A percentile compares a stretch with the other conserved stretches of the same genome.
These are phyloP conservation scores for Podaxis sp. DNA, from an alignment of 768 basidiomycete genomes.

Conservation along the genomic window DNA sequence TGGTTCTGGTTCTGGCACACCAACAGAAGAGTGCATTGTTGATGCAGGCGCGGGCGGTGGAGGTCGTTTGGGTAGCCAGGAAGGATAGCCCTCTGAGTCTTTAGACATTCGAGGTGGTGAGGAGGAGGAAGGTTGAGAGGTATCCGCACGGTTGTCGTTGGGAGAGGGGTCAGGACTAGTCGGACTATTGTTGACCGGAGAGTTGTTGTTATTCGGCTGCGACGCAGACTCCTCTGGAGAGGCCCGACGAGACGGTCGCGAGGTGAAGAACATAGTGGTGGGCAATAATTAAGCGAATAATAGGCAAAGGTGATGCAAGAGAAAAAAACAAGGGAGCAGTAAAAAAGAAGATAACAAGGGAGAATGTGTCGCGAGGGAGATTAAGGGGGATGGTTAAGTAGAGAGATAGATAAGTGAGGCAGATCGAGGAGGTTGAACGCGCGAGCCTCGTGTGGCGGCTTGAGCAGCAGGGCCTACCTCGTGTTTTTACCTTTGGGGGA, in stretches of 20 bases:
- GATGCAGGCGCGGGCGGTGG: conserved; percentile 74
- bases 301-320: not conserved
- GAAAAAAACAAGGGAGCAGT: not conserved
- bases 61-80: conserved; percentile 81
- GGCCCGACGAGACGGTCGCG: conserved; percentile 38
- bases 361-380: conserved; percentile 5
- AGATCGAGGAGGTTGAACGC: conserved; percentile 24
- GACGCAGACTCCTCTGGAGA: conserved; percentile 23
- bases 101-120: conserved; percentile 29
- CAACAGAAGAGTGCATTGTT: conserved; percentile 59
- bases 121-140: conserved; percentile 28
- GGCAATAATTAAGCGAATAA: conserved; percentile 5
- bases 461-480: conserved; percentile 32
- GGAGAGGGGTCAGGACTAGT: conserved; percentile 20
- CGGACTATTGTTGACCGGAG: conserved; percentile 23
- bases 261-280: conserved; percentile 25
- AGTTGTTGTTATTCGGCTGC: conserved; percentile 20
- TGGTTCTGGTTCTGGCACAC: conserved; percentile 29
- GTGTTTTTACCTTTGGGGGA: conserved; percentile 33
- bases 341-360: not conserved
- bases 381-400: conserved; percentile 3
- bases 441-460: conserved; percentile 45
- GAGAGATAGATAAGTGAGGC: not conserved
- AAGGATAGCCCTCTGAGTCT: conserved; percentile 73
- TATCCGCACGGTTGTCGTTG: conserved; percentile 17